Percentiles rank a stretch among this genome's conserved stretches.
phyloP scores from a whole-genome alignment of 805 yeast species.

The Candida easanensis region DNA sequence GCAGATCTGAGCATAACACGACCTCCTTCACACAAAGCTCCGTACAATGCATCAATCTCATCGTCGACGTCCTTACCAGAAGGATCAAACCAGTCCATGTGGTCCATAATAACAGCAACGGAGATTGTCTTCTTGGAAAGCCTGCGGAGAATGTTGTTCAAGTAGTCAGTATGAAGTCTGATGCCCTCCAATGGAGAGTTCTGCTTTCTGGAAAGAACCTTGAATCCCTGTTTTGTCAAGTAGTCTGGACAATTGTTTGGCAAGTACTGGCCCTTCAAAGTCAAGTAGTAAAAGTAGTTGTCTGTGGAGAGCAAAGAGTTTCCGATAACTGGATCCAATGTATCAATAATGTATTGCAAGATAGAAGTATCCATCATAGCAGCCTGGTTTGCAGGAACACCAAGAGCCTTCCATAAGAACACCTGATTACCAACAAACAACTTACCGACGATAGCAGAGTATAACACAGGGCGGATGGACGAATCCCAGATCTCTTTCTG shows the following conservation, averaged over 20 bases:
- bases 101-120: constrained; percentile 84
- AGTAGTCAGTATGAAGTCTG: constrained; percentile 75
- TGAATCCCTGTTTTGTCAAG: constrained; percentile 57
- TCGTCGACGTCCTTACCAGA: constrained; percentile 57
- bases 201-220: constrained; percentile 39
- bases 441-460: constrained; percentile 66
- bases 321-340: constrained; percentile 71
- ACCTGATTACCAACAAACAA: constrained; percentile 75
- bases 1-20: constrained; percentile 78
- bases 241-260: constrained; percentile 73
- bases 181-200: constrained; percentile 62
- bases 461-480: constrained; percentile 62
- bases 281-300: constrained; percentile 75
- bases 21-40: constrained; percentile 64
- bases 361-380: constrained; percentile 74
- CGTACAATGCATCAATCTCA: constrained; percentile 63
- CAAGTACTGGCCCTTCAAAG: constrained; percentile 59
- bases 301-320: constrained; percentile 64
- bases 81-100: constrained; percentile 88
- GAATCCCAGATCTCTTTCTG: constrained; percentile 64
- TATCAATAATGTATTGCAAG: constrained; percentile 68
- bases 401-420: constrained; percentile 85
- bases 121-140: constrained; percentile 61
- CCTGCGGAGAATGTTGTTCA: constrained; percentile 72
- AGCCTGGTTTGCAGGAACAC: constrained; percentile 87